These are phyloP conservation scores for Trypanosoma avium DNA, from an alignment of 208 protist species.

Conservation along the genomic window DNA sequence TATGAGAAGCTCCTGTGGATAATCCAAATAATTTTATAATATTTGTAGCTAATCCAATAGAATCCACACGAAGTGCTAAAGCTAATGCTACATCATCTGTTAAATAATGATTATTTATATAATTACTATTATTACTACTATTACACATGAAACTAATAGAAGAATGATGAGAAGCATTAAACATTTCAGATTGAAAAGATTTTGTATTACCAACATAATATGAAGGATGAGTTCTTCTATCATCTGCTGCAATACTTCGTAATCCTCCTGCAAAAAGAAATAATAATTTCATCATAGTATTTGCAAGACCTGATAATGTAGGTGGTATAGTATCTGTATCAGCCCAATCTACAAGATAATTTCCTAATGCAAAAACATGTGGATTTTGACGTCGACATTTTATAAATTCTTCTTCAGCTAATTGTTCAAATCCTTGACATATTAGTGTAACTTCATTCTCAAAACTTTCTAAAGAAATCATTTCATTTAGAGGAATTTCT, in stretches of 20 bases:
- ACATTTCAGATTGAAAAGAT: neutral
- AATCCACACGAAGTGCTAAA: conserved; percentile 36
- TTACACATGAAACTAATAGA: too few species aligned
- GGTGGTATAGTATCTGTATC: conserved; percentile 25
- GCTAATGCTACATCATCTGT: conserved; percentile 53
- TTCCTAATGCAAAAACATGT: conserved; percentile 46
- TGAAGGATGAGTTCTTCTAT: conserved; percentile 27
- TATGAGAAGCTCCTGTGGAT: neutral
- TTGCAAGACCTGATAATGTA: conserved; percentile 37
- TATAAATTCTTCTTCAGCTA: conserved; percentile 28
- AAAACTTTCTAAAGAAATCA: neutral
- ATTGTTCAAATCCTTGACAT: conserved; percentile 2
- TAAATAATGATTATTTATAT: neutral
- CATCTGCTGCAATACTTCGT: conserved; percentile 58
- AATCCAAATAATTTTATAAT: conserved; percentile 30
- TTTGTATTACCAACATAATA: neutral
- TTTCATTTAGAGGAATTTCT: too few species aligned
- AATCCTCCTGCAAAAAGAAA: conserved; percentile 63
- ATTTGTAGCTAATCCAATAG: conserved; percentile 35
- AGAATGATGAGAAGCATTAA: too few species aligned
- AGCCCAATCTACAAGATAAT: conserved; percentile 21
- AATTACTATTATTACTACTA: too few species aligned
- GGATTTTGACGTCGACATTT: conserved; percentile 47
- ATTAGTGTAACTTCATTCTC: neutral
- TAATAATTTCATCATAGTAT: conserved; percentile 47